Percentiles rank a stretch among this genome's conserved stretches.
Conservation (phyloP, 345 rosid genomes). For the Trapa bicornis region DNA sequence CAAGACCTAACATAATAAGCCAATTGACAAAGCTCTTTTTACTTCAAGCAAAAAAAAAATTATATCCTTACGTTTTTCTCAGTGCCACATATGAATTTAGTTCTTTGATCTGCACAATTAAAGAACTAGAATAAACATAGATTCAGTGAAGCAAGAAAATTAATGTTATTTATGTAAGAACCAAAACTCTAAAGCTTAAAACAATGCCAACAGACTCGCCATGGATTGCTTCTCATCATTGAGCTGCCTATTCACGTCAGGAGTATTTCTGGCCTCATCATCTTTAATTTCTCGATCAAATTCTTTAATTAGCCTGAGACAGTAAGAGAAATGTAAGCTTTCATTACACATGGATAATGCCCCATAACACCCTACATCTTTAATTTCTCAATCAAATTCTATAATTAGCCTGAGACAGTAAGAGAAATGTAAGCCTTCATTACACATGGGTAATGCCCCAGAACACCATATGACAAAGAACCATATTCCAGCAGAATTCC, state of each 20-base stretch:
- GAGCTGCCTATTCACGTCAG: conserved; percentile 73
- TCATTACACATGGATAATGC: neutral
- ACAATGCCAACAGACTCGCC: conserved; percentile 30
- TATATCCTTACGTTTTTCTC: conserved; percentile 72
- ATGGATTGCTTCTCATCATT: conserved; percentile 95
- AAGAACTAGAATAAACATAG: conserved; percentile 2
- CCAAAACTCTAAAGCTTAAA: neutral
- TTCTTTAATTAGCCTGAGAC: conserved; percentile 73
- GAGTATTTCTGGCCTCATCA: conserved; percentile 64
- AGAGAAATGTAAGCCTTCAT: neutral
- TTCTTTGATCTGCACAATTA: conserved; percentile 68
- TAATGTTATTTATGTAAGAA: neutral
- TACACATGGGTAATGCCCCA: no score
- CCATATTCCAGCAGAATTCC: no score
- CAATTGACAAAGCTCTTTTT: neutral
- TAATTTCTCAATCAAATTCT: conserved; percentile 79
- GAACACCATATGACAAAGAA: neutral
- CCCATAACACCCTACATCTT: conserved; percentile 26
- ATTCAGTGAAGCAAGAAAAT: neutral
- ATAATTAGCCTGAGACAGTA: conserved; percentile 58
- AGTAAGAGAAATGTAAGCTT: conserved; percentile 8
- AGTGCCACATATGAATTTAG: conserved; percentile 86
- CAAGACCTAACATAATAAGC: neutral
- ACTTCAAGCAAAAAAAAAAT: conserved; percentile 3
- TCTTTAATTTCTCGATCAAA: conserved; percentile 87